Percentiles rank a stretch among this genome's conserved stretches.
Evolutionary conservation across 441 rosid genomes (phyloP).

Genomic region (Viola pubescens): DNA sequence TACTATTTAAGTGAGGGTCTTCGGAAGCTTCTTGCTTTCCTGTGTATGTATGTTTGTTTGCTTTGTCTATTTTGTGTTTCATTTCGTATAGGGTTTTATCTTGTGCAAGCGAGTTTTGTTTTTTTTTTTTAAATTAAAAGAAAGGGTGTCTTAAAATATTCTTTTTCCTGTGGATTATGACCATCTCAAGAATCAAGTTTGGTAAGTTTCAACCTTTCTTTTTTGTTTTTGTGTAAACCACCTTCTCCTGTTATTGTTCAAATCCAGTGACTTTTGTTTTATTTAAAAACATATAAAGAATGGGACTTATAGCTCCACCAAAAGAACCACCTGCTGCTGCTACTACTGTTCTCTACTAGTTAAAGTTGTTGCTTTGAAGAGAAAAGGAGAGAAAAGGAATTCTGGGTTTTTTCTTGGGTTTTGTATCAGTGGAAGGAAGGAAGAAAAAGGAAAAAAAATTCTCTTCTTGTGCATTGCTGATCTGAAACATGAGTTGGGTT

Average conservation of each 20-base stretch:
- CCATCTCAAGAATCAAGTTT: no score
- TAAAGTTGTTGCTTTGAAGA: conserved; percentile 12
- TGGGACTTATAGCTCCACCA: conserved; percentile 11
- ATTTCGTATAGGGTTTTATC: no score
- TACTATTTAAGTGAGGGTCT: background rate
- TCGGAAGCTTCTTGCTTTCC: background rate
- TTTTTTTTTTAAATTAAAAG: no score
- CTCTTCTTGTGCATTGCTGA: conserved; percentile 4
- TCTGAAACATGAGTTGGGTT: conserved; percentile 17
- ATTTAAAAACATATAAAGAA: background rate
- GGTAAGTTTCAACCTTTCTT: no score
- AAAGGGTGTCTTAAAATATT: no score
- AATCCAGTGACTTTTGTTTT: background rate
- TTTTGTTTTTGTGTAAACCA: conserved; percentile 15
- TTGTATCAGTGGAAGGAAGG: background rate
- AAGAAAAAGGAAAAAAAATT: background rate
- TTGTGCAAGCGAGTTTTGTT: no score
- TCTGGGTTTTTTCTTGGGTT: conserved; percentile 18
- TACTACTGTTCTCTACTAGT: background rate
- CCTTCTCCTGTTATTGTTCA: conserved; percentile 17
- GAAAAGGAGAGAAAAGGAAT: conserved; percentile 2
- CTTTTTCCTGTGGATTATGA: no score
- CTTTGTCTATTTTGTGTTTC: no score
- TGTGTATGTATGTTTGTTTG: background rate
- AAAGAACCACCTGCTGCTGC: background rate